Evolutionary conservation across 768 basidiomycete species (phyloP).

Genomic region (Russula sp.): DNA sequence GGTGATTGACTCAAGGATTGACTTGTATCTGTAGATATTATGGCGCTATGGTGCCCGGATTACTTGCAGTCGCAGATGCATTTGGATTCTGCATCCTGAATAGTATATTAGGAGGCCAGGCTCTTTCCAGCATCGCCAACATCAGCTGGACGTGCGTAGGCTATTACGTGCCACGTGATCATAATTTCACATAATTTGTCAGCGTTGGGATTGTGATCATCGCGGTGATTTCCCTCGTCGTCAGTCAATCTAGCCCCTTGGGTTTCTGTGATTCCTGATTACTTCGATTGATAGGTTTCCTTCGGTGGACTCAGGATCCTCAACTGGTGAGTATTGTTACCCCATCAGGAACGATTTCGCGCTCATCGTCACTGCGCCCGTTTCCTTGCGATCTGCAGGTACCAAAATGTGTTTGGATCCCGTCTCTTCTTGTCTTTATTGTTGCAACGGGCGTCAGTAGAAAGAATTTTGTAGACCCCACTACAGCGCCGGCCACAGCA

Average conservation of each 20-base stretch:
- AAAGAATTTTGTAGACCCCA: constrained; percentile 55
- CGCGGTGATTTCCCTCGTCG: constrained; percentile 59
- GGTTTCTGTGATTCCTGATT: not conserved
- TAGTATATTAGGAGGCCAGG: constrained; percentile 63
- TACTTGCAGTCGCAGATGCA: constrained; percentile 50
- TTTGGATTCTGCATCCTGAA: constrained; percentile 58
- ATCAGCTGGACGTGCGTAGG: constrained; percentile 50
- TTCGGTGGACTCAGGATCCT: constrained; percentile 67
- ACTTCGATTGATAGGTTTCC: constrained; percentile 44
- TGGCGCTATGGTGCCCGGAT: constrained; percentile 49
- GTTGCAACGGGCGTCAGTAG: constrained; percentile 70
- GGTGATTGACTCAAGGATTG: no score
- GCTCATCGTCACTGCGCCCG: no score
- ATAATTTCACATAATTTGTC: constrained; percentile 1
- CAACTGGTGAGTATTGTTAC: constrained; percentile 43
- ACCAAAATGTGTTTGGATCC: constrained; percentile 77
- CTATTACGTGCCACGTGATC: not conserved
- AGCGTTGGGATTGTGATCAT: constrained; percentile 79
- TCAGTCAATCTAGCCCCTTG: constrained; percentile 23
- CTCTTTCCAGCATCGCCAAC: constrained; percentile 50
- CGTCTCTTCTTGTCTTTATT: constrained; percentile 66
- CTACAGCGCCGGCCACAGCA: constrained; percentile 53
- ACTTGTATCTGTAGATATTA: constrained; percentile 46
- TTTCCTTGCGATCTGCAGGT: constrained; percentile 43
- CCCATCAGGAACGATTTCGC: not conserved